A percentile compares a stretch with the other conserved stretches of the same genome.
Conservation (phyloP, 805 yeast species). For the Schwanniomyces occidentalis region DNA sequence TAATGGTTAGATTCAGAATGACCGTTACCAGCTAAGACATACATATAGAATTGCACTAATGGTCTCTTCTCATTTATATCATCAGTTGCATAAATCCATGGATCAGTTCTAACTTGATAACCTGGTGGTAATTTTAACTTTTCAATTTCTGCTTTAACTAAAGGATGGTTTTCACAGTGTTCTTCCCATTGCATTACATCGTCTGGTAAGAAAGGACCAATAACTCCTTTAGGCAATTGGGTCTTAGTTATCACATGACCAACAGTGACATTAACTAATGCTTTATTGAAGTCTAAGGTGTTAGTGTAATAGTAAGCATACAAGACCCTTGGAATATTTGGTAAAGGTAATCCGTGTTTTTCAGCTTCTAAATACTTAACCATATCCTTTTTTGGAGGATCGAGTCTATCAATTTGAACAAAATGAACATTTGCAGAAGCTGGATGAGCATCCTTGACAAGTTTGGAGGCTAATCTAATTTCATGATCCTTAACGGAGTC, state of each 20-base stretch:
- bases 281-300: conserved; percentile 60
- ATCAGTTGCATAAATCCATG: conserved; percentile 88
- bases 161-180: conserved; percentile 52
- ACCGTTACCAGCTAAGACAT: conserved; percentile 60
- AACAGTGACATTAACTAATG: conserved; percentile 63
- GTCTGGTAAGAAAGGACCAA: conserved; percentile 72
- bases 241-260: conserved; percentile 61
- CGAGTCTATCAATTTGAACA: conserved; percentile 64
- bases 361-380: conserved; percentile 67
- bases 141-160: conserved; percentile 61
- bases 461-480: conserved; percentile 55
- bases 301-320: conserved; percentile 67
- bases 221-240: conserved; percentile 57
- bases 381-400: conserved; percentile 80
- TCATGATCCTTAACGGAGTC: conserved; percentile 61
- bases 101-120: conserved; percentile 61
- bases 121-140: conserved; percentile 63
- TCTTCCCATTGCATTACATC: conserved; percentile 59
- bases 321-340: conserved; percentile 66
- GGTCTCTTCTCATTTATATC: conserved; percentile 59
- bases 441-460: conserved; percentile 58
- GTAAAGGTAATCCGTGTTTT: conserved; percentile 47
- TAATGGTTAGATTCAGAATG: conserved; percentile 76
- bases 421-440: conserved; percentile 59
- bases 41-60: conserved; percentile 74